phyloP scores from a whole-genome alignment of 2,329 filamentous ascomycete genomes.

The Diaporthe sp. region DNA sequence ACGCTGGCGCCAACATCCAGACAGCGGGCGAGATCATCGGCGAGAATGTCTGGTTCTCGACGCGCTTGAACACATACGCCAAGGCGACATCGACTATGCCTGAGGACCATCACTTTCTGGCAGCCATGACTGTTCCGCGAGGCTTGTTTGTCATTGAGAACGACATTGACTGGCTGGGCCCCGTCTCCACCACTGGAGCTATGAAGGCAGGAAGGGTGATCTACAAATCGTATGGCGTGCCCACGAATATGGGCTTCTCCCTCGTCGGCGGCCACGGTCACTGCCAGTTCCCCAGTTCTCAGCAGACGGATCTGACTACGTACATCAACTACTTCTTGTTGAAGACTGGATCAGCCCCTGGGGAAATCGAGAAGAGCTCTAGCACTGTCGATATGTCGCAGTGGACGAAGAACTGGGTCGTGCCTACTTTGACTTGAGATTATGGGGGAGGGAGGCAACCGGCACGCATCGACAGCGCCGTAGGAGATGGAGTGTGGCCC shows the following conservation, averaged over 20 bases:
- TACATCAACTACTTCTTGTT: conserved; percentile 70
- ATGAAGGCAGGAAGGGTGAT: conserved; percentile 67
- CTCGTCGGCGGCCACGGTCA: conserved; percentile 67
- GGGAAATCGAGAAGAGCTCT: conserved; percentile 53
- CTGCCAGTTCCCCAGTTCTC: conserved; percentile 66
- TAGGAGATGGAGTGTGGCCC: neutral
- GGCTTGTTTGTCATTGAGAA: conserved; percentile 70
- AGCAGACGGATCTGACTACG: conserved; percentile 63
- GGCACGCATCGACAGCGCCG: neutral
- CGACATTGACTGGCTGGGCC: conserved; percentile 70
- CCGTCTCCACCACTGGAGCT: conserved; percentile 67
- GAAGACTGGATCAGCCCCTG: conserved; percentile 49
- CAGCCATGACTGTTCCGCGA: conserved; percentile 67
- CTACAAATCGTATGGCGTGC: conserved; percentile 65
- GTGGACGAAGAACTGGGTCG: conserved; percentile 56
- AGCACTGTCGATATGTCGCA: conserved; percentile 52
- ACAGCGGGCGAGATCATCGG: conserved; percentile 69
- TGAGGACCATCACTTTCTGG: conserved; percentile 70
- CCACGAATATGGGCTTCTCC: conserved; percentile 69
- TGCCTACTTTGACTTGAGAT: conserved; percentile 51
- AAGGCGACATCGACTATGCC: conserved; percentile 60
- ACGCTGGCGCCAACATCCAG: conserved; percentile 69
- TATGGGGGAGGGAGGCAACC: neutral
- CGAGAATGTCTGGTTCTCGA: conserved; percentile 73
- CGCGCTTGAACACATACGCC: conserved; percentile 65